These are phyloP conservation scores for Bjerkandera adusta DNA, from an alignment of 1,284 basidiomycete genomes.

Conservation along the genomic window DNA sequence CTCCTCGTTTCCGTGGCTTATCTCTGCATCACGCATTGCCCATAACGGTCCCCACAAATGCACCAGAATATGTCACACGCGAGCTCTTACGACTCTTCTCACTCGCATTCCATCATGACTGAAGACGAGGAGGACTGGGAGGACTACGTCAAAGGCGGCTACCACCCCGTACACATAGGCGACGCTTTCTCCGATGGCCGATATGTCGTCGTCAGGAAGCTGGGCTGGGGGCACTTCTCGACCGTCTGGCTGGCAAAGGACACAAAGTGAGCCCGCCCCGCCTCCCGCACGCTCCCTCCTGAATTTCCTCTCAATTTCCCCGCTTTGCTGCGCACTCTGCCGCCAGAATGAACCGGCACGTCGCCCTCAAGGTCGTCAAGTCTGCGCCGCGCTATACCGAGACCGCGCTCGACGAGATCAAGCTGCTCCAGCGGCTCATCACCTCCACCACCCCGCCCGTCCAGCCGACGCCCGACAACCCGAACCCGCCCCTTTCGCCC, in stretches of 20 bases:
- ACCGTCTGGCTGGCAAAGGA: constrained; percentile 93
- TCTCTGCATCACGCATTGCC: constrained; percentile 11
- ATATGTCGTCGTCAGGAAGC: constrained; percentile 91
- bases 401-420: constrained; percentile 98
- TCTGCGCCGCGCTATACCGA: constrained; percentile 97
- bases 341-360: constrained; percentile 87
- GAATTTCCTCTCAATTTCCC: constrained; percentile 15
- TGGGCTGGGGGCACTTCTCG: constrained; percentile 98
- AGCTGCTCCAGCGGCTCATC: constrained; percentile 86
- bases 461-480: constrained; percentile 46
- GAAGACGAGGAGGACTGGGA: constrained; percentile 85
- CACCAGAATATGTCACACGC: constrained; percentile 38
- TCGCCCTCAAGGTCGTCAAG: constrained; percentile 98
- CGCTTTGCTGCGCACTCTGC: constrained; percentile 5
- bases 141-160: constrained; percentile 90
- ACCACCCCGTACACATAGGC: constrained; percentile 95
- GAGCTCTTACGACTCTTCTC: constrained; percentile 49
- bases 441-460: constrained; percentile 81
- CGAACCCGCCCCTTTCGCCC: constrained; percentile 64
- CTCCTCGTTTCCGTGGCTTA: constrained; percentile 8
- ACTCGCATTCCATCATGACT: constrained; percentile 59
- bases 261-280: constrained; percentile 58
- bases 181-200: constrained; percentile 87
- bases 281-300: constrained; percentile 4
- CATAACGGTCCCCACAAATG: background rate